Evolutionary conservation across 345 rosid genomes (phyloP).

Genomic region (Populus alba): DNA sequence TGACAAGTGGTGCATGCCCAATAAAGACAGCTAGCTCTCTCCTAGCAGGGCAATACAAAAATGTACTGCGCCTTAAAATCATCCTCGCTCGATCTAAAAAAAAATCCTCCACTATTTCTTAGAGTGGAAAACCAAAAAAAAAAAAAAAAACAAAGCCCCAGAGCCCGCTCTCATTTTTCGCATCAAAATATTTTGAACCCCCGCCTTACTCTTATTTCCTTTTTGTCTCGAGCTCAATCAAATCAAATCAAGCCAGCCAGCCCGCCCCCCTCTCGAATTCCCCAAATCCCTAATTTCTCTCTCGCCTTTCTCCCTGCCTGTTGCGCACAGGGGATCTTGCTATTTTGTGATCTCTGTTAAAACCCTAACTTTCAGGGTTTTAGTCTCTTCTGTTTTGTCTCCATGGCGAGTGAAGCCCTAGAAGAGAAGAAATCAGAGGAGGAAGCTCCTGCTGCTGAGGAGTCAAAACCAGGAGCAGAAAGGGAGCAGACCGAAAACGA

Average conservation of each 20-base stretch:
- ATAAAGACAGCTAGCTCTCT: no score
- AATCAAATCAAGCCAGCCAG: constrained; percentile 20
- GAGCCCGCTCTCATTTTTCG: constrained; percentile 21
- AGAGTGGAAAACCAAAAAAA: background rate
- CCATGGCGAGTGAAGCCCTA: constrained; percentile 71
- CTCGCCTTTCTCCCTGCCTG: background rate
- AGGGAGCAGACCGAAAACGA: constrained; percentile 3
- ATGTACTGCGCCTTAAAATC: no score
- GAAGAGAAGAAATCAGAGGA: constrained; percentile 48
- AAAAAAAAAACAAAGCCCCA: background rate
- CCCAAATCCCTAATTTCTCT: background rate
- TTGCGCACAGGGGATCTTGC: background rate
- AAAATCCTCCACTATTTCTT: background rate
- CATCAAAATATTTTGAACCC: constrained; percentile 26
- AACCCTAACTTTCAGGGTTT: constrained; percentile 28
- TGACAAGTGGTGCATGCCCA: no score
- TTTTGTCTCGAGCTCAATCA: background rate
- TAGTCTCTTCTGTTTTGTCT: background rate
- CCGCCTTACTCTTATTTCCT: constrained; percentile 20
- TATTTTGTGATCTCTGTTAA: background rate
- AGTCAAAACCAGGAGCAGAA: constrained; percentile 17
- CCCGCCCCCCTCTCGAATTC: constrained; percentile 6
- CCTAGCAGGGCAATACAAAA: no score
- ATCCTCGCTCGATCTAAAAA: no score
- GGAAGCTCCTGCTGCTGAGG: constrained; percentile 33